Evolutionary conservation across 192 early-diverging fungal species (phyloP), one percentile per base, ranked within the genome.

Genomic region (Entophlyctis luteolus): DNA sequence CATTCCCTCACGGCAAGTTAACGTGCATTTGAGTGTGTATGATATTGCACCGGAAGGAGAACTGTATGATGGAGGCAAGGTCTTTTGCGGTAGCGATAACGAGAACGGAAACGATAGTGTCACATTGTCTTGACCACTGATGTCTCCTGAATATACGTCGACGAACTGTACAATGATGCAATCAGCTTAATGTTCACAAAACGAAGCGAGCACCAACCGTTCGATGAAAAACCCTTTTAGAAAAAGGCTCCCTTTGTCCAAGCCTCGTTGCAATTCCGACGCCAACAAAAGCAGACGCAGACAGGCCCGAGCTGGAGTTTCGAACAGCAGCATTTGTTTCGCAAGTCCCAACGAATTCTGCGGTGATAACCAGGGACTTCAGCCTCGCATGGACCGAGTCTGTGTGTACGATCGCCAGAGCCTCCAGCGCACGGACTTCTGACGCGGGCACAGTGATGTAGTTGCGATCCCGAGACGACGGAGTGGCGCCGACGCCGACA

Each of bases 31-130:
- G 33, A 67, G 34, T 22, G 56, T 47, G 54, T 67, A 67, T 28
- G 12, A 14, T n/a, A 67, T 42, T 0, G 65, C 23, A 10, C 53
- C 50, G 27, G 54, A 36, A 5, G 54, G 50, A 28, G 29, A n/a
- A 5, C 29, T 29, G 54, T 59, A 67, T 4, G 65, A 50, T 0
- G 65, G 54, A 3, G 65, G 65, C 14, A 67, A 20, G 0, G 25
- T 32, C 16, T 57, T 58, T 33, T 23, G 5, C 0, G 54, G 52
- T 14, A 67, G 52, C 8, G 16, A 18, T 10, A 67, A 59, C n/a
- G 29, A 54, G 29, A 67, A 39, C 10, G 65, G 65, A 22, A 67
- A 54, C 3, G 65, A 35, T 34, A 67, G 5, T 45, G 42, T 10
- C 29, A 52, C 6, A 23, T 25, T 25, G 49, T 52, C 23, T 45